phyloP scores from a whole-genome alignment of 768 basidiomycete genomes.

The Russula sp. region DNA sequence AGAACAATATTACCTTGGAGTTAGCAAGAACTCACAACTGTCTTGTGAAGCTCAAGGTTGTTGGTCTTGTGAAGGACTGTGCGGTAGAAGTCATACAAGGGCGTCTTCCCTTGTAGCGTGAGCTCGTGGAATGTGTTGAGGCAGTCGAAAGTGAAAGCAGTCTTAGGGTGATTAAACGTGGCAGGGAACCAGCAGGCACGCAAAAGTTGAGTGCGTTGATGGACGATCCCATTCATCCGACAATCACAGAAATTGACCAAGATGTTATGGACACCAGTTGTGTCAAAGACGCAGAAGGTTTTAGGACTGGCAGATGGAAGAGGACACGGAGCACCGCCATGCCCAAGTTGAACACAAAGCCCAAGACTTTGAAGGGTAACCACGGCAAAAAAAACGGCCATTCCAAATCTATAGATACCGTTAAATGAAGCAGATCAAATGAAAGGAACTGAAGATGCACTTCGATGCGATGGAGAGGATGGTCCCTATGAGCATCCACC shows the following conservation, averaged over 20 bases:
- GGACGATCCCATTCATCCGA: background rate
- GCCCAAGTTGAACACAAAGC: too few species aligned
- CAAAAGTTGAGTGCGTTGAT: conserved; percentile 2
- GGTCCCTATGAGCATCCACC: too few species aligned
- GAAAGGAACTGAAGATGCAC: too few species aligned
- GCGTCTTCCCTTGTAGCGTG: conserved; percentile 5
- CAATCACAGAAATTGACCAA: conserved; percentile 1
- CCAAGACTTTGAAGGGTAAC: too few species aligned
- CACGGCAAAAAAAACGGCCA: too few species aligned
- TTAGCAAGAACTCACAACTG: background rate
- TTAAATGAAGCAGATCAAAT: too few species aligned
- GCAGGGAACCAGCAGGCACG: conserved; percentile 12
- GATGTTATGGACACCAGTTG: conserved; percentile 4
- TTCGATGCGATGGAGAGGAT: too few species aligned
- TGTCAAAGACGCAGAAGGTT: conserved; percentile 1
- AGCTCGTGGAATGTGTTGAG: conserved; percentile 8
- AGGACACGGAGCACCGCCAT: background rate
- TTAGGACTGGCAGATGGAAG: background rate
- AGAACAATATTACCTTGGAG: background rate
- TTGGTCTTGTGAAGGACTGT: background rate
- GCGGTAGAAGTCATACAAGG: conserved; percentile 10
- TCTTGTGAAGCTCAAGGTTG: background rate
- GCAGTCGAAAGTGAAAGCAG: conserved; percentile 4
- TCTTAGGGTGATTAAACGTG: background rate
- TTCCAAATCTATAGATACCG: too few species aligned